These are phyloP conservation scores for Rhizophagus sp. DNA, from an alignment of 192 early-diverging fungal species.

Conservation along the genomic window DNA sequence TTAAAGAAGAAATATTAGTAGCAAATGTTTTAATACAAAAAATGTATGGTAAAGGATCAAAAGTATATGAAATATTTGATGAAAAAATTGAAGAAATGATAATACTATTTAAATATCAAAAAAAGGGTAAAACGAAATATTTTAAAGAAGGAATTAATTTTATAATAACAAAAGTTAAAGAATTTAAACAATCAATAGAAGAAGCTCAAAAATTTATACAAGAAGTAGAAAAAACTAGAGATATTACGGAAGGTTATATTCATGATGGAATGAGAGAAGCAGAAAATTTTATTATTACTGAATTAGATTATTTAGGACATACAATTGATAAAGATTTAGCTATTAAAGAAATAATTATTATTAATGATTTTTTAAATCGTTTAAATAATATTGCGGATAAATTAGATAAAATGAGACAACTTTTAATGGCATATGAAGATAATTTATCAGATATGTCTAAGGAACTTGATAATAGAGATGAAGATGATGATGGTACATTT, in stretches of 20 bases:
- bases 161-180: not conserved
- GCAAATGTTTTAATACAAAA: not conserved
- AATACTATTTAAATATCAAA: not conserved
- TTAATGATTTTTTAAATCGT: not conserved
- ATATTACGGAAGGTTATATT: not conserved
- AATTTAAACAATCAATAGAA: not conserved
- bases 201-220: not conserved
- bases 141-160: slow-evolving; percentile 2
- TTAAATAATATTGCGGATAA: not conserved
- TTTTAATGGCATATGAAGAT: not conserved
- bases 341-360: not conserved
- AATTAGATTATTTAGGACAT: not conserved
- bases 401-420: not conserved
- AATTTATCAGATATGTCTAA: not conserved
- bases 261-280: slow-evolving; percentile 7
- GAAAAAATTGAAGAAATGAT: slow-evolving; percentile 9
- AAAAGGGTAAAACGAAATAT: not conserved
- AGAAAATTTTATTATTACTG: not conserved
- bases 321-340: not conserved
- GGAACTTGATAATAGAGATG: not conserved
- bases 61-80: slow-evolving; percentile 6
- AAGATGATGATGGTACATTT: not conserved
- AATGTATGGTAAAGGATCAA: not conserved
- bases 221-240: not conserved
- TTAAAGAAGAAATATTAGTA: not conserved